Base-by-base conservation (phyloP, 768 basidiomycete species). In the Russula lepida region DNA sequence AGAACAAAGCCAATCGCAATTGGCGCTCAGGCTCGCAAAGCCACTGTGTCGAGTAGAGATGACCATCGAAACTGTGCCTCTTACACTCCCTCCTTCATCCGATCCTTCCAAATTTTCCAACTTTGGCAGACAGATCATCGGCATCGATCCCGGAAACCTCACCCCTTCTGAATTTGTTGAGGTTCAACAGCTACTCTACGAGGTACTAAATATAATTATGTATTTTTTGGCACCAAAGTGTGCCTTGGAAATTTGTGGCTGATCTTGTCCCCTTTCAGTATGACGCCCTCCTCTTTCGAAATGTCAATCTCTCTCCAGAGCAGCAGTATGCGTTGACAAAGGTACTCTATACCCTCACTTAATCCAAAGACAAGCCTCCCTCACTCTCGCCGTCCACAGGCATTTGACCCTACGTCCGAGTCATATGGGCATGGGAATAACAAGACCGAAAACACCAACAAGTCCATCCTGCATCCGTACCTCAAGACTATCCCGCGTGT, bases 391-490 rank as follows among this genome's bases (percentile, higher is more conserved):
- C n/a, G 15, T 1, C 35, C 35, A 39, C 64, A 92, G 91, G 86
- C 86, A 0, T 94, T 94, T 70, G 92, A 94, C 70, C 83, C 81
- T 2, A 56, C 73, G 0, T 74, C 78, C 28, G 77, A 82, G 68
- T 82, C 73, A 66, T 93, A 93, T 68, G 92, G 92, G 0, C 92
- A 94, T 68, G 90, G 92, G 2, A 92, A 92, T 73, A 90, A 91
- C 77, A 90, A 91, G 78, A 91, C 87, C 0, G 81, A 84, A 56
- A 73, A 75, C 47, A 84, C 84, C 23, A 81, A 79, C 68, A 86
- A 87, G 68, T 92, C 91, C 4, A 87, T 94, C 67, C 82, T 93
- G 8, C 88, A 92, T 69, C 87, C 89, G 0, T 88, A 92, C 70
- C 81, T 93, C 68, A 93, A 91, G 76, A 91, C 89, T 43, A 90